phyloP scores from a whole-genome alignment of 2,329 filamentous ascomycete genomes.

The Bipolaris zeicola region DNA sequence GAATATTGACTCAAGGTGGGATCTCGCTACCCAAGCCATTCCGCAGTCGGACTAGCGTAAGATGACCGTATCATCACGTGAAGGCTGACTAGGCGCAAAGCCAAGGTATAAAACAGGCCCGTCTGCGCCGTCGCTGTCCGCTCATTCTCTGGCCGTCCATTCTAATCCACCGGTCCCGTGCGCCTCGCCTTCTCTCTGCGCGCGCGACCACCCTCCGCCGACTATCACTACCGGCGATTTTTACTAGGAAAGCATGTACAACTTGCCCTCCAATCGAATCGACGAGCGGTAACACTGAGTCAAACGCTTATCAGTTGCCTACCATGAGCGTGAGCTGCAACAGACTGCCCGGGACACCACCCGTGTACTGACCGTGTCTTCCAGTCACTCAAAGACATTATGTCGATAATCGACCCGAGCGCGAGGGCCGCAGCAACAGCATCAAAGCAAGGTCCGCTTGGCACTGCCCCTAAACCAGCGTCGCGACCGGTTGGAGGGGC shows the following conservation, averaged over 20 bases:
- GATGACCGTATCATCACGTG: slow-evolving; percentile 22
- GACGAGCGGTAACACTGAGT: slow-evolving; percentile 47
- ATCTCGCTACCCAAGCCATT: slow-evolving; percentile 14
- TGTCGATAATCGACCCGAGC: slow-evolving; percentile 47
- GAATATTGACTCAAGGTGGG: slow-evolving; percentile 25
- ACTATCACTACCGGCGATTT: slow-evolving; percentile 18
- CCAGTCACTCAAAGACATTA: slow-evolving; percentile 45
- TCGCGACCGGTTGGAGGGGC: slow-evolving; percentile 32
- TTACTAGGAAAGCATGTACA: slow-evolving; percentile 42
- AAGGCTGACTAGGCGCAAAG: slow-evolving; percentile 13
- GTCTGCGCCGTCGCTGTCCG: slow-evolving; percentile 32
- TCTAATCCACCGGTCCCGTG: slow-evolving; percentile 23
- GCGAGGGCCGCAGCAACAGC: slow-evolving; percentile 28
- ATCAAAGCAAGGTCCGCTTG: slow-evolving; percentile 30
- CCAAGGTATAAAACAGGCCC: slow-evolving; percentile 28
- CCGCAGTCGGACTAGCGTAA: slow-evolving; percentile 9
- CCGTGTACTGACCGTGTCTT: slow-evolving; percentile 17
- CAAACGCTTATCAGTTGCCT: slow-evolving; percentile 37
- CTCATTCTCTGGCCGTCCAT: slow-evolving; percentile 29
- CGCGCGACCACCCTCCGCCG: slow-evolving; percentile 18
- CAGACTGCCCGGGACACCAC: slow-evolving; percentile 18
- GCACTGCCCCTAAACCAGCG: slow-evolving; percentile 41
- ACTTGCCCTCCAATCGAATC: slow-evolving; percentile 37
- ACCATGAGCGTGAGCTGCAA: slow-evolving; percentile 47
- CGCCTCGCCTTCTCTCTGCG: slow-evolving; percentile 18